A percentile compares a stretch with the other conserved stretches of the same genome.
These are phyloP conservation scores for Aspergillus olivimuriae DNA, from an alignment of 495 filamentous ascomycete species.

Conservation along the genomic window DNA sequence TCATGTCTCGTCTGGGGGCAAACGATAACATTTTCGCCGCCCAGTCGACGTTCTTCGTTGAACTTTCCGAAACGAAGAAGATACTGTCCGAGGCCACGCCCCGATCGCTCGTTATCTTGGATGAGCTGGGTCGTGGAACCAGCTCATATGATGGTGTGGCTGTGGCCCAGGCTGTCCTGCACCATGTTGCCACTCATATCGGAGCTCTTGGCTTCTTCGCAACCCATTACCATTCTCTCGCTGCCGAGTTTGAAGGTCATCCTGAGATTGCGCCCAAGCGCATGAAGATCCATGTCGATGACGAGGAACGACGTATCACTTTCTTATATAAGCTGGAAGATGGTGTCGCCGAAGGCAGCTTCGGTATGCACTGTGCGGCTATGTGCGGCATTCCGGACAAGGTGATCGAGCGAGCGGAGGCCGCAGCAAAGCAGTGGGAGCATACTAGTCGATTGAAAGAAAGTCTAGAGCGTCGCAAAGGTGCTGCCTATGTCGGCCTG, in stretches of 20 bases:
- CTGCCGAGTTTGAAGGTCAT: conserved; percentile 80
- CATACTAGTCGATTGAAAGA: conserved; percentile 86
- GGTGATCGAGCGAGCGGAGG: conserved; percentile 81
- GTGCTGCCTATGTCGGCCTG: conserved; percentile 71
- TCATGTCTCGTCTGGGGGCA: conserved; percentile 97
- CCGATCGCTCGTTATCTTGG: conserved; percentile 91
- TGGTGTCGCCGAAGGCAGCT: conserved; percentile 93
- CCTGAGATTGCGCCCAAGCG: conserved; percentile 79
- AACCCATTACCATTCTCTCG: conserved; percentile 94
- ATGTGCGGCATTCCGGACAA: conserved; percentile 91
- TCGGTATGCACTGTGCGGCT: conserved; percentile 97
- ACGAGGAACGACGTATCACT: conserved; percentile 72
- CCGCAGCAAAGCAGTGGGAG: conserved; percentile 91
- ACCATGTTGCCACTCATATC: conserved; percentile 88
- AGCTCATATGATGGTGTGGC: conserved; percentile 93
- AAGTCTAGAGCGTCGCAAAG: conserved; percentile 72
- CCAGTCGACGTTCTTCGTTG: conserved; percentile 97
- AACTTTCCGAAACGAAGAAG: conserved; percentile 96
- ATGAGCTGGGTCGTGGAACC: conserved; percentile 93
- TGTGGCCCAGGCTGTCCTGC: conserved; percentile 91
- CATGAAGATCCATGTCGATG: conserved; percentile 94
- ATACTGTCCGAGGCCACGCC: conserved; percentile 94
- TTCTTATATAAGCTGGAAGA: conserved; percentile 95
- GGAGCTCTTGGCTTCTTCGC: conserved; percentile 96
- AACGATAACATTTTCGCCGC: conserved; percentile 99